phyloP scores from a whole-genome alignment of 805 yeast genomes.

The Lipomyces yamadae region DNA sequence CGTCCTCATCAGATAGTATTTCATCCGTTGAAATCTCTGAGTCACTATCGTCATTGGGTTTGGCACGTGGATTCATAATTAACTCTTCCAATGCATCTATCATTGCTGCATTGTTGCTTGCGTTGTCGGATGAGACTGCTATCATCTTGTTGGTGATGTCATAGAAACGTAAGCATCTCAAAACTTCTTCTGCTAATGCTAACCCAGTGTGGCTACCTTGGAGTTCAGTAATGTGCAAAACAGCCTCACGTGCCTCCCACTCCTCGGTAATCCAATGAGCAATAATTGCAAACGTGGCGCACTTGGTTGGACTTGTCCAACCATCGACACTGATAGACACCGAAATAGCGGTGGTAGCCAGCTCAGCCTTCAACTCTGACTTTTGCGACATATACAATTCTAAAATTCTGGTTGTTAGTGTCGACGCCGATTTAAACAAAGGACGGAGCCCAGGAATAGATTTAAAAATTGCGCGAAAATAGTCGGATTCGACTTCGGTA shows the following conservation, averaged over 20 bases:
- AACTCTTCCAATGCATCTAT: slow-evolving; percentile 4
- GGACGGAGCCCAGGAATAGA: not conserved
- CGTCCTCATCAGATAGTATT: not conserved
- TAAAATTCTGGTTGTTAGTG: slow-evolving; percentile 2
- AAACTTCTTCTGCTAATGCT: not conserved
- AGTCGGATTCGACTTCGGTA: slow-evolving; percentile 9
- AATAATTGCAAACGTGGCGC: slow-evolving; percentile 1
- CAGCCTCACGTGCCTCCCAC: slow-evolving; percentile 6
- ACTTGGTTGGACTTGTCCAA: too few relatives aligned
- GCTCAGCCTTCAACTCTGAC: slow-evolving; percentile 9
- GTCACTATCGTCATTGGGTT: too few relatives aligned
- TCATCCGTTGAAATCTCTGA: not conserved
- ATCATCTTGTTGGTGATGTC: slow-evolving; percentile 4
- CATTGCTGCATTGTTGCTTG: slow-evolving; percentile 7
- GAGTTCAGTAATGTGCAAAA: slow-evolving; percentile 3
- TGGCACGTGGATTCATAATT: not conserved
- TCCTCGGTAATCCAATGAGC: slow-evolving; percentile 8
- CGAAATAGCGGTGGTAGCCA: slow-evolving; percentile 4
- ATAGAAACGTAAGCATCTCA: slow-evolving; percentile 7
- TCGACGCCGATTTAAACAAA: slow-evolving; percentile 9
- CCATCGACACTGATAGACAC: too few relatives aligned
- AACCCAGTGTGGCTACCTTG: slow-evolving; percentile 9
- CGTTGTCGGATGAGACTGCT: slow-evolving; percentile 4
- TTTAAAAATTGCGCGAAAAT: slow-evolving; percentile 8
- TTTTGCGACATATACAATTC: slow-evolving; percentile 9